Evolutionary conservation across 2,329 filamentous ascomycete species (phyloP).

Genomic region (Graphilbum fragrans): DNA sequence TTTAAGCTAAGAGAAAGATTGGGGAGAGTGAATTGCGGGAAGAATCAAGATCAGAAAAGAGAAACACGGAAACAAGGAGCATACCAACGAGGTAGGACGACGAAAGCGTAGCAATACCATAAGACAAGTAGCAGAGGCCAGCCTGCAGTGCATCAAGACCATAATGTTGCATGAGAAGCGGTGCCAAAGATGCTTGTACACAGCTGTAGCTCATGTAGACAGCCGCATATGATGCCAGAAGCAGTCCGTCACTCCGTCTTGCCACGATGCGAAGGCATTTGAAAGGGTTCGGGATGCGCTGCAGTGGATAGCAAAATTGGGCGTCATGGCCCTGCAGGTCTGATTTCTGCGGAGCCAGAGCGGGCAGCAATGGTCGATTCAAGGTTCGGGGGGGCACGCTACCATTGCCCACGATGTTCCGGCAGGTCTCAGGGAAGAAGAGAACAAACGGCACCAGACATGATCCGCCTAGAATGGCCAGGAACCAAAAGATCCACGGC

Average conservation of each 20-base stretch:
- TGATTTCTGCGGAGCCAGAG: not conserved
- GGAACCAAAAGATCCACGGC: constrained; percentile 26
- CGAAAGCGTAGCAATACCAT: not conserved
- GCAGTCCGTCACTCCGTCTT: not conserved
- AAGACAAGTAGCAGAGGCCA: not conserved
- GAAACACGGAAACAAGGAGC: too few species aligned
- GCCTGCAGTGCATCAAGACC: not conserved
- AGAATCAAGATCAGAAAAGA: too few species aligned
- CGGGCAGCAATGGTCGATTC: not conserved
- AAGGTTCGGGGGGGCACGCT: not conserved
- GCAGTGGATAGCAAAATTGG: not conserved
- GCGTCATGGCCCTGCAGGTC: not conserved
- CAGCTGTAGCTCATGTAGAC: not conserved
- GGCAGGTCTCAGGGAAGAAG: constrained; percentile 19
- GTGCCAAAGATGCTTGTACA: not conserved
- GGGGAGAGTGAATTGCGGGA: too few species aligned
- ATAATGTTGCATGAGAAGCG: not conserved
- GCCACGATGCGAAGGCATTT: not conserved
- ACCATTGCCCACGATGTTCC: constrained; percentile 20
- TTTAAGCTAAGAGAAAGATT: too few species aligned
- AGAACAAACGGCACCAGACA: constrained; percentile 11
- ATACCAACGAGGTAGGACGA: not conserved
- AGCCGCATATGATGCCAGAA: not conserved
- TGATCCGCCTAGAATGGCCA: constrained; percentile 18
- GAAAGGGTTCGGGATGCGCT: not conserved